phyloP scores from a whole-genome alignment of 345 rosid genomes.

The Citrus maxima region DNA sequence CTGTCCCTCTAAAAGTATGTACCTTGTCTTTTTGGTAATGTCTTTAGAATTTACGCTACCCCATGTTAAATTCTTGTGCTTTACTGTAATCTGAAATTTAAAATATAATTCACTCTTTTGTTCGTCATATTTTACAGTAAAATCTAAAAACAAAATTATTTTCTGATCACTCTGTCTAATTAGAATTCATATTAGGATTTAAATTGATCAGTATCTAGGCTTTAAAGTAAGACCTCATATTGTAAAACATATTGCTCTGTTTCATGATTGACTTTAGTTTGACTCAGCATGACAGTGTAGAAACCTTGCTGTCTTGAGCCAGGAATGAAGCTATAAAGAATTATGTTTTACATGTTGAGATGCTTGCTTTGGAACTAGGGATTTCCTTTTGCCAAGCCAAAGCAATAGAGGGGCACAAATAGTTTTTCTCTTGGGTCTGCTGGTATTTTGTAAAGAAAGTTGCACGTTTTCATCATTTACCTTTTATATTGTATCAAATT shows the following conservation, averaged over 20 bases:
- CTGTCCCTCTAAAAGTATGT: constrained; percentile 79
- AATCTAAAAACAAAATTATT: not conserved
- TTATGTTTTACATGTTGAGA: not conserved
- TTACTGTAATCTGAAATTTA: not conserved
- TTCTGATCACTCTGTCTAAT: not conserved
- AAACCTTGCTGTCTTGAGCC: not conserved
- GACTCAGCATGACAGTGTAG: not conserved
- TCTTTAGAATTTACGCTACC: not conserved
- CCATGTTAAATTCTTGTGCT: constrained; percentile 1
- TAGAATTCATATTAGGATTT: not conserved
- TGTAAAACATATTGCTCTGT: not conserved
- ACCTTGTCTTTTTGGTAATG: not conserved
- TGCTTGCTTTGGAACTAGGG: not conserved
- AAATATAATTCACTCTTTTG: not conserved
- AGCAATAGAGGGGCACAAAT: not conserved
- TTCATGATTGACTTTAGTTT: not conserved
- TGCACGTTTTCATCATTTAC: not conserved
- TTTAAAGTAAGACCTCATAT: not conserved
- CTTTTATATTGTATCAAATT: not conserved
- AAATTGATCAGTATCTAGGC: not conserved
- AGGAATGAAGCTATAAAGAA: not conserved
- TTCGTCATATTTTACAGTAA: not conserved
- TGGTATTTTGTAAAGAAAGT: not conserved
- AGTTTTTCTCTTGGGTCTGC: not conserved
- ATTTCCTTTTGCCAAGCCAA: not conserved